Conservation (phyloP, 176 grass and related monocot species). For the Bonia amplexicaulis region DNA sequence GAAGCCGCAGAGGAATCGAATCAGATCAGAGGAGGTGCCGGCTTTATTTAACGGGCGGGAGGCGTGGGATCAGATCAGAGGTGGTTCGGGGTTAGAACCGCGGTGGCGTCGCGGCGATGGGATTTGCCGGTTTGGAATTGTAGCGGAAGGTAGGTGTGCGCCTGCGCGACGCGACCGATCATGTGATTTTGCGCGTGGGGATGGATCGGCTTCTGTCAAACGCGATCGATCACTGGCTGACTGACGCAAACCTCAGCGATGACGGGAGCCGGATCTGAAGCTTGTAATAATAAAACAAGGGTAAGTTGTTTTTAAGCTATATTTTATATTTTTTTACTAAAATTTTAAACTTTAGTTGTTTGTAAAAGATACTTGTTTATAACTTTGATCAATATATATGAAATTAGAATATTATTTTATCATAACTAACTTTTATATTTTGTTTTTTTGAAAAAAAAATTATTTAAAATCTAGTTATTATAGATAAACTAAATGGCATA, state of each 20-base stretch:
- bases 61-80: background rate
- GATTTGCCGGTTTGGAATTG: background rate
- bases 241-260: background rate
- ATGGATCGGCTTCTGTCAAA: background rate
- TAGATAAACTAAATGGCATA: no score
- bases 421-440: no score
- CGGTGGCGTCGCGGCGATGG: slow-evolving; percentile 7
- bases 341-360: no score
- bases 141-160: background rate
- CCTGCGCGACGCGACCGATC: slow-evolving; percentile 4
- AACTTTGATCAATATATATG: no score
- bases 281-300: background rate
- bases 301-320: no score
- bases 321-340: no score
- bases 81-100: slow-evolving; percentile 40
- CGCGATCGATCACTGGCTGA: background rate
- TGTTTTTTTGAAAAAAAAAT: no score
- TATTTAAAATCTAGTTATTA: no score
- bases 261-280: background rate
- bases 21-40: background rate
- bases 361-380: no score
- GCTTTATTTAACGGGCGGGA: background rate
- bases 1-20: background rate
- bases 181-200: background rate
- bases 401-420: accelerated